Percentiles rank a stretch among this genome's conserved stretches.
Evolutionary conservation across 257 asterid genomes (phyloP).

Genomic region (Buddleja alternifolia): DNA sequence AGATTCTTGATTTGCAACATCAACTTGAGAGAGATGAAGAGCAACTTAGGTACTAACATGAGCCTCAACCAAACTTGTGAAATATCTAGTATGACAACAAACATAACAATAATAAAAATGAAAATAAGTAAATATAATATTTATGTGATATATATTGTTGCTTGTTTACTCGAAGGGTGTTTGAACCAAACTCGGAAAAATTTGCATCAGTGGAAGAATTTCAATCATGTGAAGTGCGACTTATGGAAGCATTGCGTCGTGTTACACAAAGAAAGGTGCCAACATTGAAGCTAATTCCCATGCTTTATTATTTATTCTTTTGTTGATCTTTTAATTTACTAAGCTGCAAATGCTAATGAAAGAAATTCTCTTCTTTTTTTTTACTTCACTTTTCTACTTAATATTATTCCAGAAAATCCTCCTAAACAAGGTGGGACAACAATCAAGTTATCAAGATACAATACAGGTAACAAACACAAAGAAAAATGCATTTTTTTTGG

Average conservation of each 20-base stretch:
- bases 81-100: background rate
- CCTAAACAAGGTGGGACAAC: constrained; percentile 47
- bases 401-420: constrained; percentile 44
- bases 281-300: no score
- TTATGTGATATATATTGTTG: background rate
- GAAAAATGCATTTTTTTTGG: background rate
- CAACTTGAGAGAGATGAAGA: constrained; percentile 52
- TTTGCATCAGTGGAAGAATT: constrained; percentile 48
- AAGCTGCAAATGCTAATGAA: no score
- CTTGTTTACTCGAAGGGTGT: constrained; percentile 36
- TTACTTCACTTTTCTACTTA: background rate
- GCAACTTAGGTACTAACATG: constrained; percentile 46
- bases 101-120: background rate
- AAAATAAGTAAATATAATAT: background rate
- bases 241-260: constrained; percentile 56
- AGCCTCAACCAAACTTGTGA: background rate
- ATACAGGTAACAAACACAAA: constrained; percentile 50
- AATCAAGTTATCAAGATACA: constrained; percentile 76
- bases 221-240: constrained; percentile 50
- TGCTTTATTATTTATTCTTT: no score
- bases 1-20: constrained; percentile 54
- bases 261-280: constrained; percentile 55
- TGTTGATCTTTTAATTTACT: no score
- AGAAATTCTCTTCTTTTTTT: background rate
- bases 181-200: constrained; percentile 67